A percentile compares a stretch with the other conserved stretches of the same genome.
These are phyloP conservation scores for Amoebophrya sp. DNA, from an alignment of 169 alveolate genomes.

Conservation along the genomic window DNA sequence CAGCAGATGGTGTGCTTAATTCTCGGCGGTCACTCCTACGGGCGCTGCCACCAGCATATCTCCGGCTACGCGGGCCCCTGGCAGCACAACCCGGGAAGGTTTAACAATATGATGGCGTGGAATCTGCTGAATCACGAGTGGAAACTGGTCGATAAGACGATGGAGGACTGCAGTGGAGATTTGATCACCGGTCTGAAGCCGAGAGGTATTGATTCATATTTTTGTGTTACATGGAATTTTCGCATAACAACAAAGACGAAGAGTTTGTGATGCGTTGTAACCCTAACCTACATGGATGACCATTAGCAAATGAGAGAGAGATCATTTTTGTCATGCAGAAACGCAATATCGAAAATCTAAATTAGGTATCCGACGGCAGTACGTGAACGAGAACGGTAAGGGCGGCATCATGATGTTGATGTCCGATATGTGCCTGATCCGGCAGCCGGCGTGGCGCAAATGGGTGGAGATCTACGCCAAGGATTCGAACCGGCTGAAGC, in stretches of 20 bases:
- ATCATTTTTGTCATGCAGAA: too few relatives aligned
- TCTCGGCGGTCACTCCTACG: not conserved
- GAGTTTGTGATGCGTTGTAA: too few relatives aligned
- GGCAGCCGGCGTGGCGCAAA: conserved; percentile 42
- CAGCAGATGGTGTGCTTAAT: not conserved
- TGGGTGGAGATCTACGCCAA: conserved; percentile 55
- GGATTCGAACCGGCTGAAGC: conserved; percentile 52
- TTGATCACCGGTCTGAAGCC: not conserved
- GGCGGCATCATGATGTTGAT: not conserved
- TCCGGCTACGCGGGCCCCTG: conserved; percentile 7
- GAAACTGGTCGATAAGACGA: not conserved
- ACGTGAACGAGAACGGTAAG: not conserved
- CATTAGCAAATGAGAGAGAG: too few relatives aligned
- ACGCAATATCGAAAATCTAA: too few relatives aligned
- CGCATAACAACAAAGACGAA: too few relatives aligned
- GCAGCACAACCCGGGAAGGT: conserved; percentile 10
- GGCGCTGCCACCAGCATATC: not conserved
- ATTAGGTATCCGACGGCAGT: not conserved
- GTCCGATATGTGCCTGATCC: conserved; percentile 37
- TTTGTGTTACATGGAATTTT: too few relatives aligned
- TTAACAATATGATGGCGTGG: conserved; percentile 5
- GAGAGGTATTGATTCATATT: not conserved
- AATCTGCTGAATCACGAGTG: conserved; percentile 13
- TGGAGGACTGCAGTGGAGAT: not conserved
- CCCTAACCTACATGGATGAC: too few relatives aligned